Base-by-base conservation (phyloP, 257 asterid genomes). In the Misopates orontium region DNA sequence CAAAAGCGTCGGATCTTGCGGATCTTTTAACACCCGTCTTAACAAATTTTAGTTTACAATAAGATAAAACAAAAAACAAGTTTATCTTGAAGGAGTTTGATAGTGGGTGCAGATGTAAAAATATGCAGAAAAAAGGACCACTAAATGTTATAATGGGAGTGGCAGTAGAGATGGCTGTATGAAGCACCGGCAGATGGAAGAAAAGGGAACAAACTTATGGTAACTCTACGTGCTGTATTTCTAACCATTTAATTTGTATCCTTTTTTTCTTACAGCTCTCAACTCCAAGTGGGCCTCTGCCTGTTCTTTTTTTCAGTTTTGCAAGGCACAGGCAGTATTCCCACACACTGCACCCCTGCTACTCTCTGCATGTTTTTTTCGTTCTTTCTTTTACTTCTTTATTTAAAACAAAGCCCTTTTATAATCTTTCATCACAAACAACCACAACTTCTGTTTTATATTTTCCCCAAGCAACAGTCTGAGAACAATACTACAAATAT, bases 211-310 rank as follows among this genome's bases (percentile, higher is more conserved):
- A 83, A 59, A 57, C 78, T 66, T 66, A 72, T 67, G 53, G 70
- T 56, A 58, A 49, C 70, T 47, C 66, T 85, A 87, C 90, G 95
- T 85, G 90, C 90, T 55, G 60, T 70, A 73, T 62, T 81, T 74
- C 50, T 73, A 79, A 71, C 96, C 96, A 82, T 83, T 88, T 83
- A 81, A 88, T 78, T 79, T 78, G 85, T 77, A 79, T 58, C 84
- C 82, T 66, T 62, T 79, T 81, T 70, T 73, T 82, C 81, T n/a
- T n/a, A n/a, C n/a, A n/a, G n/a, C n/a, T n/a, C n/a, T n/a, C n/a
- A n/a, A n/a, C n/a, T n/a, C n/a, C n/a, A n/a, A n/a, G n/a, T n/a
- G n/a, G n/a, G n/a, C n/a, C 75, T 82, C 56, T 49, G 48, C 52
- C 69, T 57, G 71, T 28, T 3, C 36, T 28, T 41, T n/a, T 61